A percentile compares a stretch with the other conserved stretches of the same genome.
Conservation (phyloP, 1,284 basidiomycete species). For the Cryptococcus hybrid region DNA sequence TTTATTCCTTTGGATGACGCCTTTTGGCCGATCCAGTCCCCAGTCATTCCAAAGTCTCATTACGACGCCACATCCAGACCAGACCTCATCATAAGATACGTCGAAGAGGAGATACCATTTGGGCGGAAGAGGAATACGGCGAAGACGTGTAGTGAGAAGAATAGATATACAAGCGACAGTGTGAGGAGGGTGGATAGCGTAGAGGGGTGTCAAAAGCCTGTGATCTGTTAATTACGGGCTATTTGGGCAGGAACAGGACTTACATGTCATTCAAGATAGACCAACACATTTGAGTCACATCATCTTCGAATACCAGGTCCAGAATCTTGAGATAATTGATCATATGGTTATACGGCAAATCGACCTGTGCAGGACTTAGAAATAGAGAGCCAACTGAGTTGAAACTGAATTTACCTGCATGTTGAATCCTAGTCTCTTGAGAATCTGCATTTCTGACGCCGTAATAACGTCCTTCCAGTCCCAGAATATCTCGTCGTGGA, state of each 20-base stretch:
- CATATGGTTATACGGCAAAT: constrained; percentile 88
- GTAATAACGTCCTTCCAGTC: constrained; percentile 65
- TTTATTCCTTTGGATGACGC: not conserved
- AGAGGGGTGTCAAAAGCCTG: constrained; percentile 86
- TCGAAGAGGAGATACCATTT: constrained; percentile 91
- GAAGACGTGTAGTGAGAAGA: constrained; percentile 66
- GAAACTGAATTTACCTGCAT: constrained; percentile 52
- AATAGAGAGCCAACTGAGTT: not conserved
- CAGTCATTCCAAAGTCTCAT: constrained; percentile 63
- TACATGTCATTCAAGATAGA: constrained; percentile 88
- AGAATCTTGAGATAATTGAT: constrained; percentile 94
- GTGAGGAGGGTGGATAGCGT: constrained; percentile 81
- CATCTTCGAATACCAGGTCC: constrained; percentile 64
- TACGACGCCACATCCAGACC: constrained; percentile 72
- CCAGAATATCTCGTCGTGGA: constrained; percentile 46
- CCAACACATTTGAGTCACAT: constrained; percentile 77
- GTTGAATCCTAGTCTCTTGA: constrained; percentile 89
- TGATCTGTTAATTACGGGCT: constrained; percentile 3
- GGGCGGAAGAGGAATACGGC: constrained; percentile 69
- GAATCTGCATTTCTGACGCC: constrained; percentile 93
- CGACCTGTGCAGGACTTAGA: constrained; percentile 59
- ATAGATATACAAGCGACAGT: constrained; percentile 85
- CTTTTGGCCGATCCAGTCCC: constrained; percentile 22
- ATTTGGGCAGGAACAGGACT: not conserved
- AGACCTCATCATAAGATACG: constrained; percentile 77